Percentiles rank a stretch among this genome's conserved stretches.
These are phyloP conservation scores for Melaleuca alternifolia DNA, from an alignment of 345 rosid genomes.

Conservation along the genomic window DNA sequence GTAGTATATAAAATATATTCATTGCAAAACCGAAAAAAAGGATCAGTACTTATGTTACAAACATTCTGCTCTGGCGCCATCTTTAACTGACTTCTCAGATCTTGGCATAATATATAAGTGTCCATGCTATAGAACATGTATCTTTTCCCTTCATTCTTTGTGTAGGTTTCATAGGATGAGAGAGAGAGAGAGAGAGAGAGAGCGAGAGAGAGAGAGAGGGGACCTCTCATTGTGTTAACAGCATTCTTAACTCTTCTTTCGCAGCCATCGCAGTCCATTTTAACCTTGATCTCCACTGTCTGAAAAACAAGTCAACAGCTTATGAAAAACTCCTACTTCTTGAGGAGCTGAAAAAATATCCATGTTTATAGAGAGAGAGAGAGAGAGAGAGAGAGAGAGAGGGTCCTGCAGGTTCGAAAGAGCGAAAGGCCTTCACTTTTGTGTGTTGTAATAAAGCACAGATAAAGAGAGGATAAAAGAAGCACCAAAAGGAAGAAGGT, in stretches of 20 bases:
- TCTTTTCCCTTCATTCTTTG: background rate
- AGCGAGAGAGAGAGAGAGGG: background rate
- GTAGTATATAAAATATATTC: background rate
- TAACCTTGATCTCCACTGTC: conserved; percentile 96
- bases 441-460: background rate
- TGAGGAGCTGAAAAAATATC: background rate
- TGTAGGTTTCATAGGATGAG: background rate
- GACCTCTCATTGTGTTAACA: conserved; percentile 74
- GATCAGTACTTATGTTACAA: background rate
- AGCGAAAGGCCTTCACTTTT: background rate
- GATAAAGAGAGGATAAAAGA: background rate
- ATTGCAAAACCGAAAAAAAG: background rate
- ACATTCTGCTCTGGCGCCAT: background rate
- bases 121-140: background rate
- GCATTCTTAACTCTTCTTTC: conserved; percentile 79
- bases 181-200: background rate
- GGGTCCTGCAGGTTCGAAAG: background rate
- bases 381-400: background rate
- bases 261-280: conserved; percentile 98
- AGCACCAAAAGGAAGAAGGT: background rate
- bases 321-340: background rate
- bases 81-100: background rate
- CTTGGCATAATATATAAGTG: background rate
- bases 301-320: conserved; percentile 11
- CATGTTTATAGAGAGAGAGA: background rate